A percentile compares a stretch with the other conserved stretches of the same genome.
phyloP scores from a whole-genome alignment of 495 filamentous ascomycete species.

The Penicillium ochrochloron region DNA sequence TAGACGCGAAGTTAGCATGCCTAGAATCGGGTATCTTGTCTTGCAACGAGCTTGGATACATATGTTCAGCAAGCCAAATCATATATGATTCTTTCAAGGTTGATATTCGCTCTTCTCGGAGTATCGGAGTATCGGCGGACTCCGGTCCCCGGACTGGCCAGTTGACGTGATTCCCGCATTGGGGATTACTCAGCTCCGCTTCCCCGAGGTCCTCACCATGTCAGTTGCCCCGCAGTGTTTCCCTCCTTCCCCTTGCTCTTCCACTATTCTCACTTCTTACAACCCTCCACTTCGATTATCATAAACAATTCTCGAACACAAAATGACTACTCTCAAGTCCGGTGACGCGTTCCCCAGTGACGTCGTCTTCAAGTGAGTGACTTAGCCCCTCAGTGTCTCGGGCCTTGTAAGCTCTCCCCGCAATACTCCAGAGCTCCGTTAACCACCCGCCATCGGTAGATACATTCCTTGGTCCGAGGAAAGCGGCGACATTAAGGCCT shows the following conservation, averaged over 20 bases:
- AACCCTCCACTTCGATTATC: too few relatives aligned
- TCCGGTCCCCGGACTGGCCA: slow-evolving; percentile 1
- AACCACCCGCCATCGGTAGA: slow-evolving; percentile 34
- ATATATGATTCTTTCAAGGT: too few relatives aligned
- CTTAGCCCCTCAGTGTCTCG: slow-evolving; percentile 3
- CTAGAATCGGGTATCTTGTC: too few relatives aligned
- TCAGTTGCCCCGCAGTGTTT: slow-evolving; percentile 5
- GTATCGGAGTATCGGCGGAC: not conserved
- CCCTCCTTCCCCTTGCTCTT: not conserved
- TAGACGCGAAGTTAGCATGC: too few relatives aligned
- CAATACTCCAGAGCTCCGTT: slow-evolving; percentile 12
- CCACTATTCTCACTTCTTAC: not conserved
- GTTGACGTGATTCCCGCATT: not conserved
- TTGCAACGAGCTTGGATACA: too few relatives aligned
- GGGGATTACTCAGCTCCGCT: not conserved
- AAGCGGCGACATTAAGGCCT: slow-evolving; percentile 65
- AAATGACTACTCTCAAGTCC: slow-evolving; percentile 68
- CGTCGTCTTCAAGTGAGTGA: slow-evolving; percentile 69
- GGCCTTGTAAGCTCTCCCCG: not conserved
- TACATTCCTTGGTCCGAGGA: slow-evolving; percentile 75
- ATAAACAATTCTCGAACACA: not conserved
- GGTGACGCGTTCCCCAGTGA: slow-evolving; percentile 81
- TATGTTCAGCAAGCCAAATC: too few relatives aligned
- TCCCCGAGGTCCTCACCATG: not conserved
- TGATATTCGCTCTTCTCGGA: too few relatives aligned